phyloP scores from a whole-genome alignment of 495 filamentous ascomycete species.

The Aspergillus heteromorphus region DNA sequence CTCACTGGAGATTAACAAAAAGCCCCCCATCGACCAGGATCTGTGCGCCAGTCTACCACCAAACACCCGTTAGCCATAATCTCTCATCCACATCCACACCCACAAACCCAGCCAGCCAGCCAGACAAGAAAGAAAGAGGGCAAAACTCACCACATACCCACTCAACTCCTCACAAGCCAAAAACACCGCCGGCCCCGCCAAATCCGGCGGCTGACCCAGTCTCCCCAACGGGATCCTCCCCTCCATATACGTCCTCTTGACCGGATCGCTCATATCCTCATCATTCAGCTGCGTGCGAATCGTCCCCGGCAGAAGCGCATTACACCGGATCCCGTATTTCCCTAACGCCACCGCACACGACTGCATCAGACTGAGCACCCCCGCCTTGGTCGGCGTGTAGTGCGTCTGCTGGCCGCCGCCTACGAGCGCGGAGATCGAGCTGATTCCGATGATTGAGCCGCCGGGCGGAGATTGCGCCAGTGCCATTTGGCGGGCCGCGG shows the following conservation, averaged over 20 bases:
- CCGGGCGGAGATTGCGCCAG: conserved; percentile 50
- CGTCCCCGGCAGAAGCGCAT: conserved; percentile 81
- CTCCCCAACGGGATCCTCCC: conserved; percentile 74
- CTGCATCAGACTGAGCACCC: conserved; percentile 79
- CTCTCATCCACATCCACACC: not conserved
- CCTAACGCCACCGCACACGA: conserved; percentile 74
- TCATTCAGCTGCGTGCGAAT: conserved; percentile 85
- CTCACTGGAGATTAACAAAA: conserved; percentile 63
- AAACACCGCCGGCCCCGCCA: conserved; percentile 83
- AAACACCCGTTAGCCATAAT: conserved; percentile 7
- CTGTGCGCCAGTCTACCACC: conserved; percentile 71
- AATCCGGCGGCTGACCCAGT: conserved; percentile 60
- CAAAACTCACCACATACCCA: conserved; percentile 55
- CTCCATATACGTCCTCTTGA: conserved; percentile 80
- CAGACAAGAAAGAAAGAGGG: not conserved
- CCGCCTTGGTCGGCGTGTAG: conserved; percentile 90
- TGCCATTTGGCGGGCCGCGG: conserved; percentile 77
- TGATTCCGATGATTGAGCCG: conserved; percentile 78
- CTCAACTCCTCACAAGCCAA: conserved; percentile 71
- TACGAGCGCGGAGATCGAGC: conserved; percentile 78
- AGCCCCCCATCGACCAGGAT: conserved; percentile 80
- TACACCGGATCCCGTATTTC: conserved; percentile 71
- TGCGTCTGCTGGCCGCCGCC: conserved; percentile 77
- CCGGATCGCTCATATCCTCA: conserved; percentile 60
- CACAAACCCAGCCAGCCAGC: no score